Base-by-base conservation (phyloP, 441 rosid species). In the Erodium trifolium region DNA sequence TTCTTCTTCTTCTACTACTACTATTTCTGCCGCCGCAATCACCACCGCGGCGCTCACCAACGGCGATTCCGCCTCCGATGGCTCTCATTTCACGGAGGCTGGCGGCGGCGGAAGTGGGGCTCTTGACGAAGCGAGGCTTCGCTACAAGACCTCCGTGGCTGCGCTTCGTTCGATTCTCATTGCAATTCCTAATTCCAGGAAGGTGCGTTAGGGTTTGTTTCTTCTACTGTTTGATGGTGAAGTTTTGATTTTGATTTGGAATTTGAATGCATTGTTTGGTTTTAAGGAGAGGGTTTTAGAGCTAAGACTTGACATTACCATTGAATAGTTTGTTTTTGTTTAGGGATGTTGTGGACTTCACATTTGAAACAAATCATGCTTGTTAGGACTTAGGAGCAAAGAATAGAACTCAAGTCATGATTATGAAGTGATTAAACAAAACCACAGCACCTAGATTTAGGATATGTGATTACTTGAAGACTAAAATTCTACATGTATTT, bases 131-230 rank as follows among this genome's bases (percentile, higher is more conserved):
- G 87, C 90, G 73, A 82, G 91, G 27, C 78, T 81, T 39, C 79
- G 86, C 66, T 85, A 87, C 64, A 85, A 87, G 78, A 84, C 73
- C 69, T 84, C 90, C 0, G 87, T 87, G 11, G 82, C 91, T 68
- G 84, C 88, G 49, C 91, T 88, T 67, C 94, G 91, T 34, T 78
- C 85, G 11, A 83, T 86, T 19, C 86, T 86, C n/a, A 11, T 83
- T 0, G 83, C 89, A 6, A 86, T 88, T 69, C 85, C 94, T 12
- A 75, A 68, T 76, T 85, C 94, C 64, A 85, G 79, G 29, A 82
- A 81, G 89, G 94, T 88, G 65, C 35, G 51, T 19, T 27, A 29
- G 0, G 63, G 66, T 47, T 47, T 47, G 0, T 3, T 23, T 23
- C 27, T 23, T 23, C 27, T 23, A 23, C 27, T 23, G 27, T 23